Conservation (phyloP, 2,329 filamentous ascomycete species). For the Phialophora macrospora region DNA sequence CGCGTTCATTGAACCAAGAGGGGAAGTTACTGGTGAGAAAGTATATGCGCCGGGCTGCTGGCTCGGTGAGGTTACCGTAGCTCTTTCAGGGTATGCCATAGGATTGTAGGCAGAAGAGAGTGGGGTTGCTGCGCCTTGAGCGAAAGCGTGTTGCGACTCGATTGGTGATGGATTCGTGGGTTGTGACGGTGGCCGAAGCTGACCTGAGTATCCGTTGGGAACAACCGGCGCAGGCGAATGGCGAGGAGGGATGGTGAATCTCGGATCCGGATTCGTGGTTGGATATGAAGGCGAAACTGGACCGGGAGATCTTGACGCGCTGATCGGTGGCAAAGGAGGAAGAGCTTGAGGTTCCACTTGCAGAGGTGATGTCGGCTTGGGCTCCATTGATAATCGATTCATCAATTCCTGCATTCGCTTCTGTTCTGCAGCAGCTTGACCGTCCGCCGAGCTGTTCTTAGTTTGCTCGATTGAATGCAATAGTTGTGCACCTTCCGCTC, state of each 20-base stretch:
- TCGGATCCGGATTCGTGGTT: conserved; percentile 37
- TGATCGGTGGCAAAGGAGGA: conserved; percentile 44
- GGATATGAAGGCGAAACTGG: conserved; percentile 36
- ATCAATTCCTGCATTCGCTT: conserved; percentile 86
- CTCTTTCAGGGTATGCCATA: conserved; percentile 52
- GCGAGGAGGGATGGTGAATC: conserved; percentile 40
- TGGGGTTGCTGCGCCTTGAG: conserved; percentile 49
- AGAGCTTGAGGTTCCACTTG: conserved; percentile 51
- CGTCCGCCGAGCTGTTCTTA: conserved; percentile 63
- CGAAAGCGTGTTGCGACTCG: conserved; percentile 35
- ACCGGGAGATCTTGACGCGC: conserved; percentile 28
- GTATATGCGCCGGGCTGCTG: conserved; percentile 26
- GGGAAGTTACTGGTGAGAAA: conserved; percentile 34
- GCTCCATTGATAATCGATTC: conserved; percentile 91
- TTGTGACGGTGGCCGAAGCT: conserved; percentile 25
- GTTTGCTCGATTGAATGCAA: conserved; percentile 85
- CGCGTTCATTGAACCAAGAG: conserved; percentile 21
- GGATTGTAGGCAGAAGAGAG: conserved; percentile 55
- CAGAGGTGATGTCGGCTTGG: conserved; percentile 52
- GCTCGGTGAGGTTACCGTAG: conserved; percentile 27
- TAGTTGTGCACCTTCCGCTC: conserved; percentile 87
- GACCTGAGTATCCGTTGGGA: conserved; percentile 34
- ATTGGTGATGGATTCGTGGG: conserved; percentile 33
- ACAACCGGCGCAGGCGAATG: conserved; percentile 38
- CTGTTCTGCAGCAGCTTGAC: conserved; percentile 77